Base-by-base conservation (phyloP, 495 filamentous ascomycete genomes). In the Penicillium canariense region DNA sequence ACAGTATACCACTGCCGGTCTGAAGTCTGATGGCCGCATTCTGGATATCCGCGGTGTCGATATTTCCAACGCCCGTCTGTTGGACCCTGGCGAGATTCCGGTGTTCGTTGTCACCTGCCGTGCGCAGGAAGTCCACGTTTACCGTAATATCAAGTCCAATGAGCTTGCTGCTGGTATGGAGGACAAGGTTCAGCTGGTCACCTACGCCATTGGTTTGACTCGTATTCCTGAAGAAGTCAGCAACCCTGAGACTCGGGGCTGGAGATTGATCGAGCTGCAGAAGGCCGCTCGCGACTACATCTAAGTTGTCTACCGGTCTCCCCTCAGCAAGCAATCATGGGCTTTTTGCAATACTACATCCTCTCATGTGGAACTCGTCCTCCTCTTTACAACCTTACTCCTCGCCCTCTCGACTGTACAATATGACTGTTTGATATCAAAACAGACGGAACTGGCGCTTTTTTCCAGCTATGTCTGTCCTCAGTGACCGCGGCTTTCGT, bases 61-160 rank as follows among this genome's bases (percentile, higher is more conserved):
- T 60, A 88, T 98, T 54, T 72, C 94, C 14, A 84, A 85, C 36
- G 94, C 94, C 15, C 82, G 91, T 53, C 87, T 97, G 71, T 78
- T 98, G 32, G 95, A 98, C n/a, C 94, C 94, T 6, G 93, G 93
- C 53, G 94, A 97, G 50, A 89, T 97, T 35, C 94, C 94, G 0
- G 93, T 98, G 14, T 98, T 98, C 65, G 95, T 98, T 62, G 85
- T 98, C 52, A 95, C 90, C 38, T 96, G 91, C 71, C 81, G 91
- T 31, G 96, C 94, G n/a, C 94, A 98, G 68, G 94, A 98, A 68
- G 91, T 97, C 7, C 94, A 98, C 68, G 92, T 96, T 14, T 98
- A 96, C 76, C 82, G 87, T 35, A 95, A 97, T 59, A 81, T 84
- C 32, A 97, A 98, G 79, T 87, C 89, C 0, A 82, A 83, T 51